Evolutionary conservation across 768 basidiomycete species (phyloP).

Genomic region (Kwoniella shandongensis): DNA sequence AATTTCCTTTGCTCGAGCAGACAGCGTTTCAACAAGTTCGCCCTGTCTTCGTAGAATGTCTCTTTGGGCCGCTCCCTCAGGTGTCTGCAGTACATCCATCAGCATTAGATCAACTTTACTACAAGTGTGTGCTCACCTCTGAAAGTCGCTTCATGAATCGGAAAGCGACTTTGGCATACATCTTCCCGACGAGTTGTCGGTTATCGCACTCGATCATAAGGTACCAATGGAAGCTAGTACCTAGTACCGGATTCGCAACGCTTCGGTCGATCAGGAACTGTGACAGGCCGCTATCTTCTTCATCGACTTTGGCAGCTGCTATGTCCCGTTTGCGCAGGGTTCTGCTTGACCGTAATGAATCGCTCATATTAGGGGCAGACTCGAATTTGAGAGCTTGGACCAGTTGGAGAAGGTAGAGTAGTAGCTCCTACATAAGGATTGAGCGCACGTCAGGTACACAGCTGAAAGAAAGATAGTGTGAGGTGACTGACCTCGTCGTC

Average conservation of each 20-base stretch:
- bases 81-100: conserved; percentile 56
- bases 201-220: conserved; percentile 91
- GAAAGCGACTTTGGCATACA: conserved; percentile 88
- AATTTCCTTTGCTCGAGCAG: conserved; percentile 80
- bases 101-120: background rate
- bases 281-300: conserved; percentile 88
- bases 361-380: conserved; percentile 59
- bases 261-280: conserved; percentile 87
- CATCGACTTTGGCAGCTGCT: conserved; percentile 58
- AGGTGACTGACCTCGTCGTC: conserved; percentile 94
- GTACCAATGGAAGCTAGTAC: conserved; percentile 95
- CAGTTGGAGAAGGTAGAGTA: conserved; percentile 88
- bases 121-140: conserved; percentile 61
- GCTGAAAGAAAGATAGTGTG: too few relatives aligned
- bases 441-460: too few relatives aligned
- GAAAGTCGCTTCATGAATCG: conserved; percentile 84
- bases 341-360: conserved; percentile 10
- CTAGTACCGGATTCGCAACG: conserved; percentile 76
- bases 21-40: conserved; percentile 79
- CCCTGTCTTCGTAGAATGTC: conserved; percentile 90
- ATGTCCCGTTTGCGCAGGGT: conserved; percentile 20
- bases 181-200: conserved; percentile 73
- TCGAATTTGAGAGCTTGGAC: conserved; percentile 99
- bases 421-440: conserved; percentile 66
- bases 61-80: conserved; percentile 72